A percentile compares a stretch with the other conserved stretches of the same genome.
Conservation (phyloP, 2,329 filamentous ascomycete genomes). For the Mariannaea sp. region DNA sequence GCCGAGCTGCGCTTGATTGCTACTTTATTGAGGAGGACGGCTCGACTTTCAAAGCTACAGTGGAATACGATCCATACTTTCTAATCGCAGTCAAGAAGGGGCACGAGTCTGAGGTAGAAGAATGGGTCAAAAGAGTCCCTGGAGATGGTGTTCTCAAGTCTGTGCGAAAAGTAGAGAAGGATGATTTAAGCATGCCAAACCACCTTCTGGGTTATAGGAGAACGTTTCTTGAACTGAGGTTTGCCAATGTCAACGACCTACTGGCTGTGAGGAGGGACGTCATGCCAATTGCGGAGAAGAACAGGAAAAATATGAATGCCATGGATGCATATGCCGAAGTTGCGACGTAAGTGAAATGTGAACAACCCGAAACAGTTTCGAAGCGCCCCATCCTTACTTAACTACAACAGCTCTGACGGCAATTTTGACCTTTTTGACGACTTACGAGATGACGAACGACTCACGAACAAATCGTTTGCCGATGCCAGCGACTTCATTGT, state of each 20-base stretch:
- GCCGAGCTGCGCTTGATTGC: constrained; percentile 89
- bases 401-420: constrained; percentile 60
- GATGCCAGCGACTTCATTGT: constrained; percentile 97
- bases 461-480: constrained; percentile 73
- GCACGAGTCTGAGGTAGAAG: constrained; percentile 90
- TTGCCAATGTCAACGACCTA: constrained; percentile 85
- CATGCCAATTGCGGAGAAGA: constrained; percentile 91
- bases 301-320: constrained; percentile 92
- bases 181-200: constrained; percentile 94
- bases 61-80: constrained; percentile 98
- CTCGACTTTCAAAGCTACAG: constrained; percentile 90
- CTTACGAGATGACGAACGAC: constrained; percentile 77
- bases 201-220: constrained; percentile 89
- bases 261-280: constrained; percentile 83
- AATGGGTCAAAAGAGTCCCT: constrained; percentile 82
- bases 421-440: constrained; percentile 97
- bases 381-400: constrained; percentile 8
- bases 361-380: background rate
- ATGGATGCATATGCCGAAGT: constrained; percentile 99
- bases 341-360: constrained; percentile 66
- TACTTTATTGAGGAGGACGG: constrained; percentile 94
- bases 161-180: constrained; percentile 80
- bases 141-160: constrained; percentile 82
- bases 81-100: constrained; percentile 87
- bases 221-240: constrained; percentile 84